Conservation (phyloP, 495 filamentous ascomycete genomes). For the Penicillium silybi region DNA sequence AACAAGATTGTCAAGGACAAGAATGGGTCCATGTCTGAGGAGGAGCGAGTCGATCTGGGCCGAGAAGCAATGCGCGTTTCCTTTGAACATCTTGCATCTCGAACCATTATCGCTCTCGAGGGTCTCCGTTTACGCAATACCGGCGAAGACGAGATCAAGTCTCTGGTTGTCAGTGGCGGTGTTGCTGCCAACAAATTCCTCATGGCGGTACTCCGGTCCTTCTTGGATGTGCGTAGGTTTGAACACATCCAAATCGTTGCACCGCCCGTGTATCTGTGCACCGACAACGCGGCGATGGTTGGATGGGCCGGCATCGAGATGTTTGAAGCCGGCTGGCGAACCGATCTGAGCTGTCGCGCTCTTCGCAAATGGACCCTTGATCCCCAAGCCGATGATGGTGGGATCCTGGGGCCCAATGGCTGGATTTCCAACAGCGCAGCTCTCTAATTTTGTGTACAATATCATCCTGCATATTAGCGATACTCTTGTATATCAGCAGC, state of each 20-base stretch:
- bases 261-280: conserved; percentile 75
- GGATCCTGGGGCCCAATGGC: conserved; percentile 40
- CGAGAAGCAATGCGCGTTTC: conserved; percentile 67
- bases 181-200: conserved; percentile 83
- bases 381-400: conserved; percentile 48
- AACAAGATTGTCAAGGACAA: conserved; percentile 39
- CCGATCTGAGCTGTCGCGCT: conserved; percentile 53
- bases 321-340: conserved; percentile 73
- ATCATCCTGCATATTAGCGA: conserved; percentile 19
- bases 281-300: conserved; percentile 98
- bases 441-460: conserved; percentile 4
- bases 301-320: conserved; percentile 93
- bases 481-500: conserved; percentile 11
- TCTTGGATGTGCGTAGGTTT: conserved; percentile 62
- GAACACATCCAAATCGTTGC: conserved; percentile 58
- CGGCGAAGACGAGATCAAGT: conserved; percentile 39
- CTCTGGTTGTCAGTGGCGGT: conserved; percentile 81
- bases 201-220: conserved; percentile 57
- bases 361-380: conserved; percentile 79
- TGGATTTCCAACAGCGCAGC: conserved; percentile 24
- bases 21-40: conserved; percentile 15
- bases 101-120: conserved; percentile 65
- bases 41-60: conserved; percentile 61
- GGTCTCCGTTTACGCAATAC: conserved; percentile 22
- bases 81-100: conserved; percentile 83